These are phyloP conservation scores for Cutaneotrichosporon curvatum DNA, from an alignment of 1,284 basidiomycete species.

Conservation along the genomic window DNA sequence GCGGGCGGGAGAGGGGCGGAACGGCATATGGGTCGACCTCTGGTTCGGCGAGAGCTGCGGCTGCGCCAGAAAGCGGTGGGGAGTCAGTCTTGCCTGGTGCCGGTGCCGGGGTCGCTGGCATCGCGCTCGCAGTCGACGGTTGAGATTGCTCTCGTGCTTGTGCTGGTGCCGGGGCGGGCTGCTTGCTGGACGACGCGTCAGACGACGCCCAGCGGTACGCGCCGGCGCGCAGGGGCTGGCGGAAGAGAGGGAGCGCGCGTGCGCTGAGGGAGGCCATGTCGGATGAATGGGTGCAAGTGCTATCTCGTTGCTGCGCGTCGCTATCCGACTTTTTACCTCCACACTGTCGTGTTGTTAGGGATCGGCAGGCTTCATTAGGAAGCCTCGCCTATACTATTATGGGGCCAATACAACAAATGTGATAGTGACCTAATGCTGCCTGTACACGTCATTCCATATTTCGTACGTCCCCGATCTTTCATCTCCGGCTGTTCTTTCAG, in stretches of 20 bases:
- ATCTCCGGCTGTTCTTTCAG: not conserved
- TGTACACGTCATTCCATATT: no score
- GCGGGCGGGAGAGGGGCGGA: slow-evolving; percentile 51
- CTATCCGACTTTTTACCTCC: not conserved
- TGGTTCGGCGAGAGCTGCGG: not conserved
- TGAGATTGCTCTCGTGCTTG: not conserved
- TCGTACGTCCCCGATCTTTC: no score
- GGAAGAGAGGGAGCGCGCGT: not conserved
- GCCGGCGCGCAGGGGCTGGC: no score
- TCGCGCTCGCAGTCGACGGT: not conserved
- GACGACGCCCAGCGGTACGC: no score
- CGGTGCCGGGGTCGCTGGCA: not conserved
- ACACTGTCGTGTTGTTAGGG: no score
- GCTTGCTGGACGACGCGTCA: not conserved
- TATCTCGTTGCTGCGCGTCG: not conserved
- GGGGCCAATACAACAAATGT: no score
- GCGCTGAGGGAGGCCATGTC: not conserved
- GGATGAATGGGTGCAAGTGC: not conserved
- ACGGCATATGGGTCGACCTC: slow-evolving; percentile 18
- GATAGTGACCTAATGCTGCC: no score
- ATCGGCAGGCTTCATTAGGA: no score
- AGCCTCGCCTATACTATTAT: no score
- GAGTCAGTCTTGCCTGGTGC: not conserved
- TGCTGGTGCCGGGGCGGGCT: not conserved
- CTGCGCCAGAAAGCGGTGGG: not conserved